Percentiles rank a stretch among this genome's conserved stretches.
phyloP scores from a whole-genome alignment of 352 stramenopile genomes.

The Phytophthora europaea region DNA sequence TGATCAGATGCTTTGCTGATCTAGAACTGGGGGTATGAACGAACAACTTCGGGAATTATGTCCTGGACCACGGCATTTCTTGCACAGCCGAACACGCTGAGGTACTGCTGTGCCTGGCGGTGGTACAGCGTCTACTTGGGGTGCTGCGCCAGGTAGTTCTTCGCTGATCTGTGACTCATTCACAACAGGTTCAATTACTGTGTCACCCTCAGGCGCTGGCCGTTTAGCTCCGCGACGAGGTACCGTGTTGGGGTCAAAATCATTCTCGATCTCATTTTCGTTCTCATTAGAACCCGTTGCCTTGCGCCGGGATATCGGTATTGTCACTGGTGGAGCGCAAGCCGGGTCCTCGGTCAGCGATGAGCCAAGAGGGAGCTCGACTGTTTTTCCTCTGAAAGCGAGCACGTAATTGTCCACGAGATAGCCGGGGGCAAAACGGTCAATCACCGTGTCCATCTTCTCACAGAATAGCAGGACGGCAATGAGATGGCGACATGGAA shows the following conservation, averaged over 20 bases:
- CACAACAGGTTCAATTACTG: not conserved
- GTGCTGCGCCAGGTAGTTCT: constrained; percentile 3
- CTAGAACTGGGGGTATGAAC: constrained; percentile 11
- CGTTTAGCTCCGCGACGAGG: constrained; percentile 17
- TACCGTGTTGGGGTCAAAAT: not conserved
- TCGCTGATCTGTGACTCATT: constrained; percentile 2
- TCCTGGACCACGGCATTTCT: constrained; percentile 52
- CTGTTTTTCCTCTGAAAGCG: constrained; percentile 45
- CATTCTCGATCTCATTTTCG: not conserved
- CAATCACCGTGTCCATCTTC: constrained; percentile 56
- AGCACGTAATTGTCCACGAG: constrained; percentile 49
- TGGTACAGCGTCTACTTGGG: not conserved
- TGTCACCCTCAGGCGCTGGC: constrained; percentile 11
- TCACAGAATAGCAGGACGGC: constrained; percentile 63
- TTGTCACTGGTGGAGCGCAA: constrained; percentile 27
- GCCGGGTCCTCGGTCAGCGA: constrained; percentile 28
- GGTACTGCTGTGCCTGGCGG: constrained; percentile 1
- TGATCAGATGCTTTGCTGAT: constrained; percentile 24
- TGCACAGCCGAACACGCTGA: constrained; percentile 49
- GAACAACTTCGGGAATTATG: constrained; percentile 69
- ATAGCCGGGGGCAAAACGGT: constrained; percentile 58
- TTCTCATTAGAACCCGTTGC: not conserved
- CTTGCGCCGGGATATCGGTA: not conserved
- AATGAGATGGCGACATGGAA: constrained; percentile 72
- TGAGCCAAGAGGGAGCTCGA: constrained; percentile 61